Percentiles rank a stretch among this genome's conserved stretches.
Conservation (phyloP, 495 filamentous ascomycete species). For the Hyaloscypha finlandica region DNA sequence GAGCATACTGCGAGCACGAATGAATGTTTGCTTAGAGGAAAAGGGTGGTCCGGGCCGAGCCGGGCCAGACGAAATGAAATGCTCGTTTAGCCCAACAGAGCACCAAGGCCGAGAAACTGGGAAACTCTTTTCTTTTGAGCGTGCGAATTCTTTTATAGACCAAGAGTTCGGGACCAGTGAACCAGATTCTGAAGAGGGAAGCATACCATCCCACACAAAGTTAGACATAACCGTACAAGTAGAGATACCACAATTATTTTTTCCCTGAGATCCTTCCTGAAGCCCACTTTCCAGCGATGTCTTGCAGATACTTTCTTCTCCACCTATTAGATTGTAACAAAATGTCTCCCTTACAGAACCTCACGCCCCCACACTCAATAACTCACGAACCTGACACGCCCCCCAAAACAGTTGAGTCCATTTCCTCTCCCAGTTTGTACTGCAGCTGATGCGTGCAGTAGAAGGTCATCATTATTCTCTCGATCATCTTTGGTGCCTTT, state of each 20-base stretch:
- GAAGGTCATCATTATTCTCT: not conserved
- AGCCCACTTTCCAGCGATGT: not conserved
- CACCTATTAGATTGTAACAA: not conserved
- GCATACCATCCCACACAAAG: not conserved
- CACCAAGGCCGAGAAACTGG: not conserved
- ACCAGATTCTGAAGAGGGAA: not conserved
- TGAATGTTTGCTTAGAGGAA: not conserved
- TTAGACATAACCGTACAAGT: not conserved
- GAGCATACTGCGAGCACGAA: slow-evolving; percentile 37
- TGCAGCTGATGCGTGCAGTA: not conserved
- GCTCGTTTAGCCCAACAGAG: not conserved
- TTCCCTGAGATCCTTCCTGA: not conserved
- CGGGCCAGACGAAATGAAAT: not conserved
- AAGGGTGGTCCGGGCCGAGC: not conserved
- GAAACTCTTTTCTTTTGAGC: not conserved
- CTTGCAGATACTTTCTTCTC: not conserved
- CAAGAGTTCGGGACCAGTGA: not conserved
- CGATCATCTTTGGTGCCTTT: not conserved
- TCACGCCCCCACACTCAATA: not conserved
- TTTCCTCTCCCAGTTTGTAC: not conserved
- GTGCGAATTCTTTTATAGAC: not conserved
- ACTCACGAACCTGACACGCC: not conserved
- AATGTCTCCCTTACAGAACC: not conserved
- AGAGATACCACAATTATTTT: not conserved
- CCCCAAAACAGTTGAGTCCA: not conserved